Evolutionary conservation across 805 yeast species (phyloP).

Genomic region (Wickerhamomyces tratensis): DNA sequence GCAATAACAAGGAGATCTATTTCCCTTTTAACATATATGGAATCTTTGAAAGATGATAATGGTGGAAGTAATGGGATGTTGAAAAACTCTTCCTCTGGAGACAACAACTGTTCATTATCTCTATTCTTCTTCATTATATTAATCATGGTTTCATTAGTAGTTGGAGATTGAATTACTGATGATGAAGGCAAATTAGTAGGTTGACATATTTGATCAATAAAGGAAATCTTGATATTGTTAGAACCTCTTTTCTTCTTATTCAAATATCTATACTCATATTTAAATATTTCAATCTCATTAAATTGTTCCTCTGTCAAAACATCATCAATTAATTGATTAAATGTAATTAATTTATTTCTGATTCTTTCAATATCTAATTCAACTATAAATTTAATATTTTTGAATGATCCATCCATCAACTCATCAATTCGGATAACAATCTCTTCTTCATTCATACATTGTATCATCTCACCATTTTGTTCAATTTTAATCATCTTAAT

Average conservation of each 20-base stretch:
- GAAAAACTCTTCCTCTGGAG: slow-evolving; percentile 3
- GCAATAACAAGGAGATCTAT: slow-evolving; percentile 24
- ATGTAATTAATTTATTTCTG: neutral
- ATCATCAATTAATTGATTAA: too few relatives aligned
- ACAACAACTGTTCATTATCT: too few relatives aligned
- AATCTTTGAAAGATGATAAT: slow-evolving; percentile 26
- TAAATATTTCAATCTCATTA: neutral
- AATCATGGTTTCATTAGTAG: too few relatives aligned
- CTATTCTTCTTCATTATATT: too few relatives aligned
- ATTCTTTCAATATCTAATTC: slow-evolving; percentile 4
- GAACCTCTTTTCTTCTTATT: neutral
- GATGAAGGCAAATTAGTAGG: too few relatives aligned
- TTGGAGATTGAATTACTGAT: too few relatives aligned
- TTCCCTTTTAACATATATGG: slow-evolving; percentile 23
- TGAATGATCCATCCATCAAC: slow-evolving; percentile 14
- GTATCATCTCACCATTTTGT: neutral
- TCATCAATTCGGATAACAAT: slow-evolving; percentile 7
- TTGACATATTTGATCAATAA: neutral
- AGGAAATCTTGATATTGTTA: neutral
- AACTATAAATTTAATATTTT: slow-evolving; percentile 8
- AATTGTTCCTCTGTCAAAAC: neutral
- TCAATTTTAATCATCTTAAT: neutral
- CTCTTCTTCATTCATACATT: neutral
- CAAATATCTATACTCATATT: neutral
- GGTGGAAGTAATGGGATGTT: slow-evolving; percentile 22